Percentiles rank a stretch among this genome's conserved stretches.
Conservation (phyloP, 495 filamentous ascomycete species). For the Lepidopterella palustris region DNA sequence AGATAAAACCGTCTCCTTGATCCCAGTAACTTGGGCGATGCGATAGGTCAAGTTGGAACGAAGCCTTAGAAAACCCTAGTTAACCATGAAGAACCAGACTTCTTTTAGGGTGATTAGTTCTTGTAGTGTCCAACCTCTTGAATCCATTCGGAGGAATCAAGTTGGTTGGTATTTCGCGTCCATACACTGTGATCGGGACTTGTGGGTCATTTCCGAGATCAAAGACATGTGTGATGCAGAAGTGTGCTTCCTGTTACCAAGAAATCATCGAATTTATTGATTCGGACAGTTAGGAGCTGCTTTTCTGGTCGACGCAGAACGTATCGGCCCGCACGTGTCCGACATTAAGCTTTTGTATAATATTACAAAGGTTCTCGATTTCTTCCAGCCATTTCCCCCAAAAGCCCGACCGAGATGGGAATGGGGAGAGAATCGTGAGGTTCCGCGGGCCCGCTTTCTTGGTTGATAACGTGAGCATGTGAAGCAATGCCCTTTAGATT, state of each 20-base stretch:
- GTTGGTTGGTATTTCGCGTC: no score
- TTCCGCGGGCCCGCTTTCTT: not conserved
- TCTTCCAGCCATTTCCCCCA: not conserved
- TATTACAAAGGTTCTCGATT: not conserved
- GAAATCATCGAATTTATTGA: slow-evolving; percentile 3
- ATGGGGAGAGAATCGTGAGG: not conserved
- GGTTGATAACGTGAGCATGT: not conserved
- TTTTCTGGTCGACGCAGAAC: slow-evolving; percentile 21
- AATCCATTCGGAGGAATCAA: not conserved
- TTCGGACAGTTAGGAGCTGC: slow-evolving; percentile 8
- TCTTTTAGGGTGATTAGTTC: slow-evolving; percentile 5
- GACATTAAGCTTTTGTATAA: not conserved
- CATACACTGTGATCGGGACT: no score
- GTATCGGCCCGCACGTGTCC: slow-evolving; percentile 8
- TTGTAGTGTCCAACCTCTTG: not conserved
- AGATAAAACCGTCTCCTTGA: not conserved
- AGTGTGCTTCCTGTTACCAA: slow-evolving; percentile 1
- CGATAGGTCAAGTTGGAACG: not conserved
- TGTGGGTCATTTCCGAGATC: no score
- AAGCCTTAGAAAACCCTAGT: not conserved
- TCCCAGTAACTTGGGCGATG: not conserved
- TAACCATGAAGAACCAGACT: slow-evolving; percentile 1
- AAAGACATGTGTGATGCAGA: not conserved
- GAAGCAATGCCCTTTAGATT: not conserved
- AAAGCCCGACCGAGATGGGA: not conserved